Conservation (phyloP, 176 grass and related monocot species). For the Panicum miliaceum region DNA sequence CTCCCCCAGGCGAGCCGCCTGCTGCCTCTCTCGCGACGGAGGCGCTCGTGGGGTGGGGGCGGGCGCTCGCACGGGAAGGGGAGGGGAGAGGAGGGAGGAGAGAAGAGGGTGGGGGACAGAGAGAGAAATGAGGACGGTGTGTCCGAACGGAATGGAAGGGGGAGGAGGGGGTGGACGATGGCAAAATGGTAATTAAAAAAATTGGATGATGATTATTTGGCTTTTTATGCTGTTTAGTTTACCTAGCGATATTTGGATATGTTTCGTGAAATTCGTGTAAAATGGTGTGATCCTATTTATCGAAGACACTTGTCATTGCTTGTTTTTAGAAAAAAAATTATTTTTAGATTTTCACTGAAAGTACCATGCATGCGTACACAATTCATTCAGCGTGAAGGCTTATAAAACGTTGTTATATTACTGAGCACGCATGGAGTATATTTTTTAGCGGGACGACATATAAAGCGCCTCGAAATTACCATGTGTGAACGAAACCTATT, state of each 20-base stretch:
- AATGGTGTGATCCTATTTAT: not conserved
- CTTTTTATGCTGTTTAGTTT: not conserved
- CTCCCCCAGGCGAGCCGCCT: conserved; percentile 1
- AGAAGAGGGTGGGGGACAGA: not conserved
- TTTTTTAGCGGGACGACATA: too few relatives aligned
- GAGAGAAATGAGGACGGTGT: conserved; percentile 41
- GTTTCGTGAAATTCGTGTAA: too few relatives aligned
- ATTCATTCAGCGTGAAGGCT: too few relatives aligned
- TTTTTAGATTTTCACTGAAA: not conserved
- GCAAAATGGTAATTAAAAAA: conserved; percentile 1
- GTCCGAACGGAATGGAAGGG: conserved; percentile 35
- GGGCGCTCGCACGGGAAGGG: conserved; percentile 27
- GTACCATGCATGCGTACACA: not conserved
- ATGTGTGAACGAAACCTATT: too few relatives aligned
- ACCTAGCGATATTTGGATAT: not conserved
- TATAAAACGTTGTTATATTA: too few relatives aligned
- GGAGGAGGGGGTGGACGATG: not conserved
- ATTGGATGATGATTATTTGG: not conserved
- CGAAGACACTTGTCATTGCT: not conserved
- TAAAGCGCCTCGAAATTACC: too few relatives aligned
- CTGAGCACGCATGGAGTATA: too few relatives aligned
- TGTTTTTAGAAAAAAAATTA: not conserved
- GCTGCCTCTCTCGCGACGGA: conserved; percentile 29
- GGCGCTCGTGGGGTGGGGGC: conserved; percentile 27
- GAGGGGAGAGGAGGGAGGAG: not conserved